Evolutionary conservation across 371 early-diverging fungal genomes (phyloP).

Genomic region (Saksenaea vasiformis): DNA sequence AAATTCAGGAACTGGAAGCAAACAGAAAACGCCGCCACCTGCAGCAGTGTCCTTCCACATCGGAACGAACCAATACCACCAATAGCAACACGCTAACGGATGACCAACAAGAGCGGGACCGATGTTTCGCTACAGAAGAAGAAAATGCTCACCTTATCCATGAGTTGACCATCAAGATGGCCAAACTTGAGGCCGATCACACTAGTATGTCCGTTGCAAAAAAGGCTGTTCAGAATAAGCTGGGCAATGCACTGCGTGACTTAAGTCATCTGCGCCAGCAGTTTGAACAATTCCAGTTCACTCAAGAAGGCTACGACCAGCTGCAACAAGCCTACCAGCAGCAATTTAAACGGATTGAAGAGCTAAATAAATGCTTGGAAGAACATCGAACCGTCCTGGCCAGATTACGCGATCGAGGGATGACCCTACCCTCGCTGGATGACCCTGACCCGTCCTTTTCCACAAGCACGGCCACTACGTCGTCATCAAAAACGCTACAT

Average conservation of each 20-base stretch:
- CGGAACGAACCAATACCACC: background rate
- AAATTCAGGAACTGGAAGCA: constrained; percentile 27
- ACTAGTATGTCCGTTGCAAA: constrained; percentile 11
- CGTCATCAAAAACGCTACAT: background rate
- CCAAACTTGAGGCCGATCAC: background rate
- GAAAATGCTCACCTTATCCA: constrained; percentile 12
- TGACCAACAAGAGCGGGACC: background rate
- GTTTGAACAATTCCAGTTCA: constrained; percentile 27
- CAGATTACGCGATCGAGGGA: constrained; percentile 20
- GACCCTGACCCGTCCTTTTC: constrained; percentile 1
- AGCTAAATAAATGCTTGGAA: constrained; percentile 35
- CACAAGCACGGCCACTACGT: background rate
- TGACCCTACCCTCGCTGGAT: constrained; percentile 9
- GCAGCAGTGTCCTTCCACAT: constrained; percentile 17
- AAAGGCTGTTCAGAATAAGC: constrained; percentile 16
- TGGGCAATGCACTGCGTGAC: constrained; percentile 18
- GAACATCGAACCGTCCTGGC: constrained; percentile 37
- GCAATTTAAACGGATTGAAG: constrained; percentile 32
- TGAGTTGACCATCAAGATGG: constrained; percentile 1
- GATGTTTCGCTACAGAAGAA: background rate
- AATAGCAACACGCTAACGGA: background rate
- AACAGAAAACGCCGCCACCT: constrained; percentile 24
- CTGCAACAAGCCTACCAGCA: constrained; percentile 33
- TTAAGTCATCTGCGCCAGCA: constrained; percentile 25
- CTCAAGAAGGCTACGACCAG: constrained; percentile 23